Base-by-base conservation (phyloP, 148 eudicot species). In the Rhododendron mucronatum region DNA sequence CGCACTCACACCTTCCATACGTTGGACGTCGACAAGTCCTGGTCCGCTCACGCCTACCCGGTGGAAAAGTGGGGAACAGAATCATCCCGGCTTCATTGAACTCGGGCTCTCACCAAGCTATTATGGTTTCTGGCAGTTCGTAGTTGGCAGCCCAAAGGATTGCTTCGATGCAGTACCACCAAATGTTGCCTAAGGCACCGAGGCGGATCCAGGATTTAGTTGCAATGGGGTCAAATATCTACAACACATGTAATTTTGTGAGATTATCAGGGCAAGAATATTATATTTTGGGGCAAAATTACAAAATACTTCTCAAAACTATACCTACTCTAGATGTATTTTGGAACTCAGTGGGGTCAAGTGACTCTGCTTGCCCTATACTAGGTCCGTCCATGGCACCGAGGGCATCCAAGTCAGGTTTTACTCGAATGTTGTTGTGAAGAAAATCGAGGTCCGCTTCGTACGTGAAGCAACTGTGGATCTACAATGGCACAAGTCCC, bases 121-220 rank as follows among this genome's bases (percentile, higher is more conserved):
- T n/a, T 21, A 77, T 65, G 2, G 86, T 83, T 33, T 83, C 14
- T 1, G 88, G 88, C 14, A 83, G 69, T 13, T 83, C 53, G 28
- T 83, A 83, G 67, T 78, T 20, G 12, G 83, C 26, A 11, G 88
- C 86, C 86, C 88, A 83, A 13, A 87, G 86, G 51, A 83, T 83
- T 30, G 88, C 78, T 26, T 67, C 63, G 83, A 83, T 87, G 53
- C 86, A 87, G 83, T 87, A 83, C 86, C 88, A 87, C 7, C 86
- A 86, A 2, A 65, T 4, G 48, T 87, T 83, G 13, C 88, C 88
- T 4, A 87, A 39, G 23, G 86, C 88, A 6, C 88, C 88, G 1
- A 82, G 84, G 13, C 30, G 30, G 30, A 30, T 30, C 30, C 30
- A 30, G 30, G 30, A 30, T 30, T 30, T 30, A 30, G 30, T 30